Evolutionary conservation across 1,284 basidiomycete genomes (phyloP).

Genomic region (Erythrobasidium hasegawianum): DNA sequence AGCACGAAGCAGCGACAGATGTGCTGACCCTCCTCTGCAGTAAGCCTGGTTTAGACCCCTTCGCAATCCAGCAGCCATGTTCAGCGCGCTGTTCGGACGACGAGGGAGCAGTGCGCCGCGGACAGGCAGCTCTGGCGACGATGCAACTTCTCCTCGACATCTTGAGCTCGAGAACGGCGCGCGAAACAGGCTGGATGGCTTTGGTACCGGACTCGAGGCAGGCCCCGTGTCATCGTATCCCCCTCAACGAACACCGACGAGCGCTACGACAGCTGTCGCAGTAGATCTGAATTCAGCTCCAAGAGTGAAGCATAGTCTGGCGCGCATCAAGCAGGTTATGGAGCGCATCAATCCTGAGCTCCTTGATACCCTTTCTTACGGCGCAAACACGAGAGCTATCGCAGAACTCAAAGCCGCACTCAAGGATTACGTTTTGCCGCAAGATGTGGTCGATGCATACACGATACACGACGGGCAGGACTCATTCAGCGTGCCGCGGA

Average conservation of each 20-base stretch:
- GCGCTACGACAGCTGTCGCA: neutral
- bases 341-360: conserved; percentile 38
- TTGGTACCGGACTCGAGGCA: no score
- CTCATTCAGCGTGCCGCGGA: conserved; percentile 35
- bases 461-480: conserved; percentile 46
- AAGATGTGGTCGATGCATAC: conserved; percentile 43
- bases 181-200: no score
- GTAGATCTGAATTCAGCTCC: conserved; percentile 34
- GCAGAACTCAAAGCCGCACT: conserved; percentile 34
- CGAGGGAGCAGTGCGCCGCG: no score
- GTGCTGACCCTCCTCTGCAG: no score
- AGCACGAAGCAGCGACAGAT: no score
- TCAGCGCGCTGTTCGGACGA: no score
- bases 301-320: conserved; percentile 36
- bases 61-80: no score
- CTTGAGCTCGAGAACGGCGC: no score
- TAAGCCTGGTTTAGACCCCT: no score
- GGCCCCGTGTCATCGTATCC: neutral
- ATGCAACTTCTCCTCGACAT: no score
- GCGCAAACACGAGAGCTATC: conserved; percentile 6
- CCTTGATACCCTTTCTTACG: conserved; percentile 41
- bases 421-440: conserved; percentile 42
- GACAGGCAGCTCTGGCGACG: no score
- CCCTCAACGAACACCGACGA: neutral
- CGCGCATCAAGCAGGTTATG: conserved; percentile 37